Conservation (phyloP, 768 basidiomycete species). For the Tricholoma matsutake region DNA sequence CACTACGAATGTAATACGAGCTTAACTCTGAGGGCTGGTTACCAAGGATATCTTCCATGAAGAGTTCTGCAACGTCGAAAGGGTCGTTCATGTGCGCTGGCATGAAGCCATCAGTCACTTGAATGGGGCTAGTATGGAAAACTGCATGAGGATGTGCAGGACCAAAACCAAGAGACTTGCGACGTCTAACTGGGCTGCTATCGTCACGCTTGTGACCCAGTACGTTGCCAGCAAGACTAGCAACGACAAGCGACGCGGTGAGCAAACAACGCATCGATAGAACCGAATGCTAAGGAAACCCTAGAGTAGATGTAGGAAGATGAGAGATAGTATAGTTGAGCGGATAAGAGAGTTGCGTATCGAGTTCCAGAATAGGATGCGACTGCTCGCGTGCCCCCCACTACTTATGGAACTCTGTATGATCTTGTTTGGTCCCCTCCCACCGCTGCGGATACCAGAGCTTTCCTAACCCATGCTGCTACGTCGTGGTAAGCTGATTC, state of each 20-base stretch:
- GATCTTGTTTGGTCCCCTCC: constrained; percentile 13
- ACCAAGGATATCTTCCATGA: constrained; percentile 50
- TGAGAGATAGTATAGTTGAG: constrained; percentile 5
- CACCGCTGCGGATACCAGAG: not conserved
- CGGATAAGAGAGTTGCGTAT: constrained; percentile 10
- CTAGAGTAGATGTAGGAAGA: not conserved
- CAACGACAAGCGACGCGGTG: constrained; percentile 58
- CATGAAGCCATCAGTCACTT: constrained; percentile 43
- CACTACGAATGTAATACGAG: constrained; percentile 63
- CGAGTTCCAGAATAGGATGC: not conserved
- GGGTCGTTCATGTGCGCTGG: constrained; percentile 45
- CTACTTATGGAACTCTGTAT: constrained; percentile 18
- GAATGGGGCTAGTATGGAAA: constrained; percentile 50
- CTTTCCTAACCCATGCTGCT: too few species aligned
- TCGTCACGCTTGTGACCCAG: constrained; percentile 39
- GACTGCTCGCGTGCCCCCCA: constrained; percentile 7
- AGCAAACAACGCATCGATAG: constrained; percentile 59
- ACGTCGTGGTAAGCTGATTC: too few species aligned
- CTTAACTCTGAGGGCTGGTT: constrained; percentile 35
- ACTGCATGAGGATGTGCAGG: constrained; percentile 73
- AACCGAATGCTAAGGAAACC: constrained; percentile 1
- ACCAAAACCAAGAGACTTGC: constrained; percentile 92
- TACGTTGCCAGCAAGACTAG: constrained; percentile 56
- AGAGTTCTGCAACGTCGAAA: constrained; percentile 57
- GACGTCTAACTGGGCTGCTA: constrained; percentile 31